Percentiles rank a stretch among this genome's conserved stretches.
phyloP scores from a whole-genome alignment of 2,329 filamentous ascomycete genomes.

The Clonostachys solani region DNA sequence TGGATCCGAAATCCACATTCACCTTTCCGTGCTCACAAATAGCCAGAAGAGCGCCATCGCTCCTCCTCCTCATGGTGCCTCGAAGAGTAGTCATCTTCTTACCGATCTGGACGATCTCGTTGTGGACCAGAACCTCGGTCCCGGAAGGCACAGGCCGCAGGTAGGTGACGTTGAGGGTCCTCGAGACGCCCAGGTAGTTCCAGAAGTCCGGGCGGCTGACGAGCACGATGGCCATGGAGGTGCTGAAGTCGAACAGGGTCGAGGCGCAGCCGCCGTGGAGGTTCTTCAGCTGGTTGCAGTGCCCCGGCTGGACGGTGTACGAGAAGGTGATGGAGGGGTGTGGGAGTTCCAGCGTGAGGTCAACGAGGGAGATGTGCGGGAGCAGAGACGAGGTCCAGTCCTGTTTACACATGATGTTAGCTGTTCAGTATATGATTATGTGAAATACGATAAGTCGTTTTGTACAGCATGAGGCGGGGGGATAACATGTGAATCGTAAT shows the following conservation, averaged over 20 bases:
- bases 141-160: constrained; percentile 55
- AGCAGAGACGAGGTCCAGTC: constrained; percentile 38
- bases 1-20: constrained; percentile 46
- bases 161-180: constrained; percentile 64
- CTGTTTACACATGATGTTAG: constrained; percentile 14
- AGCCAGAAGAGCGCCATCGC: constrained; percentile 47
- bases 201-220: constrained; percentile 57
- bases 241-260: constrained; percentile 64
- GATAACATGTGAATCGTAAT: no score
- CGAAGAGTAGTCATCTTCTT: constrained; percentile 47
- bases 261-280: constrained; percentile 61
- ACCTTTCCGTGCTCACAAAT: constrained; percentile 63
- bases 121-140: constrained; percentile 45
- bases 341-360: constrained; percentile 22
- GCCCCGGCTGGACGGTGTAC: constrained; percentile 41
- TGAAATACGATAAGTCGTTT: no score
- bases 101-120: constrained; percentile 54
- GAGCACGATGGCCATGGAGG: constrained; percentile 52
- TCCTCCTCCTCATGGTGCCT: constrained; percentile 48
- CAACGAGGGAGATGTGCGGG: constrained; percentile 33
- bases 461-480: no score
- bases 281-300: constrained; percentile 50
- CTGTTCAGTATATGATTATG: no score
- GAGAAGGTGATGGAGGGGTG: constrained; percentile 37
- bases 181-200: constrained; percentile 57